Evolutionary conservation across 768 basidiomycete genomes (phyloP), one percentile per base, ranked within the genome.

Genomic region (Suillus spraguei): DNA sequence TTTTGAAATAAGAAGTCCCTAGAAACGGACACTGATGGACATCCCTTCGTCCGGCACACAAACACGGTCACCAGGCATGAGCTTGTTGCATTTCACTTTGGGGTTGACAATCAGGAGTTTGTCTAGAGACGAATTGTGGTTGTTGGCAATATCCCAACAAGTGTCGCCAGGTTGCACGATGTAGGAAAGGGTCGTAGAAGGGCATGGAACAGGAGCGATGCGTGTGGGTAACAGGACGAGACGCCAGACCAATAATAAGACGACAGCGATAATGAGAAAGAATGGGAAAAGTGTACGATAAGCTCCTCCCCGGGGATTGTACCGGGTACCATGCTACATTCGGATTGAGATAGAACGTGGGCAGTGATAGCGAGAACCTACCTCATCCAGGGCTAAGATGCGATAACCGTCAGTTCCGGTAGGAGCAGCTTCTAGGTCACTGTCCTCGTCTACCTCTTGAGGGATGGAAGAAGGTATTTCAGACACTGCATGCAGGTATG

Each of bases 281-380:
- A 90, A 91, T 8, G 89, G 89, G 69, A 88, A 87, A 8, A 91
- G 79, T 0, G 86, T 82, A 28, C 84, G 82, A 68, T 89, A 89
- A 7, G 85, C 78, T 11, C 74, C 71, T n/a, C 78, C 69, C 60
- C 78, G 80, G 56, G 77, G 68, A 64, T 69, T 64, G 9, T 73
- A 68, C 49, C 73, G 73, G 24, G 71, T 52, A 38, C 73, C 74
- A 60, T 72, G 71, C 52, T 80, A 72, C 68, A 77, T 70, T 70
- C 66, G 28, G 63, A 63, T 71, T 74, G 64, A 24, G 32, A 50
- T 64, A 39, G 67, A 65, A 22, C 41, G 41, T 52, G 16, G 39
- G 24, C 5, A 13, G 28, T 41, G 39, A 41, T 3, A 17, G 9
- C 4, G 73, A 81, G 67, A 65, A 72, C 74, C 24, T 42, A 88